Evolutionary conservation across 2,329 filamentous ascomycete species (phyloP), one percentile per base, ranked within the genome.

Genomic region (Akanthomyces muscarius): DNA sequence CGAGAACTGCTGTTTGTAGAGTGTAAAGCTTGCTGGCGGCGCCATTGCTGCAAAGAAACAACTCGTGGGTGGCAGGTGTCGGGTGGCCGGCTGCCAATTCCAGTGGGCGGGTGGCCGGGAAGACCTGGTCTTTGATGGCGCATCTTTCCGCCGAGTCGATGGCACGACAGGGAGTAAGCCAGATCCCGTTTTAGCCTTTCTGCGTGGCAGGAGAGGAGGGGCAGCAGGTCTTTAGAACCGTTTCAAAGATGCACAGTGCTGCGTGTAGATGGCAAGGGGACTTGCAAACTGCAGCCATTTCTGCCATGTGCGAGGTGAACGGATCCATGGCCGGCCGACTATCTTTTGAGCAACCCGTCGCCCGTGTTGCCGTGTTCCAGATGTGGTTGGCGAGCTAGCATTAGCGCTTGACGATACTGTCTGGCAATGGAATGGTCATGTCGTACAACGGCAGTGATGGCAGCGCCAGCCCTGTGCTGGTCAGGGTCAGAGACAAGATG

Each of bases 91-190:
- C 50, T 55, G 33, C 33, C 44, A 51, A 41, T 53, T 50, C 55
- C 21, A 4, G 42, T 42, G 54, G 28, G 51, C 48, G 50, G 50
- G 50, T 42, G 50, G 18, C 41, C 48, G 48, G 30, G n/a, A 59
- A 59, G 36, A 55, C 48, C 55, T 59, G 55, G 61, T 42, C 55
- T 48, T 53, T 54, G 54, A 30, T 59, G 61, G 55, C 61, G 48
- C 48, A 59, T 59, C 53, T 59, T 63, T 60, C 57, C 51, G 48
- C 57, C 57, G 57, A 60, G 57, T 30, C 57, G 55, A 63, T 63
- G 62, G 33, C 41, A 58, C 47, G 54, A 16, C 54, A 63, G 55
- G 41, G 41, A 52, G 48, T 48, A 14, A 59, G 53, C 57, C 53
- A 53, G 47, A 47, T 53, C 33, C 42, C n/a, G 45, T 41, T 58